Evolutionary conservation across 108 stramenopile genomes (phyloP).

Genomic region (Nitzschia palea): DNA sequence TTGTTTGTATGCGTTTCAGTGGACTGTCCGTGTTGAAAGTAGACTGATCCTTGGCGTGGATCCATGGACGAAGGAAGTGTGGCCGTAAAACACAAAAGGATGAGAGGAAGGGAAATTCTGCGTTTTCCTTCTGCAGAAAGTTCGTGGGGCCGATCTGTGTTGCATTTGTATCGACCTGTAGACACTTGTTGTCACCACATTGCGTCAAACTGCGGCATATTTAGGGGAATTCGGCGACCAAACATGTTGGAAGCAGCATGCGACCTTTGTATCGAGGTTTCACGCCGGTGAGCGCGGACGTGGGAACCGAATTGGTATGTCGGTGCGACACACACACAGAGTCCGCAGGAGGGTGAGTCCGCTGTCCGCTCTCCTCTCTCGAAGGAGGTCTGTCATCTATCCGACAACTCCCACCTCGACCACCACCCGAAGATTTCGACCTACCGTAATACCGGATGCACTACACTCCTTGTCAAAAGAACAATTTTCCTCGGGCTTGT

Average conservation of each 20-base stretch:
- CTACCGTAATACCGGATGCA: neutral
- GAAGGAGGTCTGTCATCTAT: neutral
- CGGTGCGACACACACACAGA: no score
- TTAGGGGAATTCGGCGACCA: no score
- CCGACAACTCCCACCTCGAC: neutral
- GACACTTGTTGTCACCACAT: no score
- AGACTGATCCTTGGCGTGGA: neutral
- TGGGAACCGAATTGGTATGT: no score
- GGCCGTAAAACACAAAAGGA: neutral
- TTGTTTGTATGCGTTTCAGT: no score
- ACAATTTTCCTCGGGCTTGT: neutral
- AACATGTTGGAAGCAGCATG: no score
- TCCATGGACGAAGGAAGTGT: neutral
- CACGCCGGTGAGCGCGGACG: no score
- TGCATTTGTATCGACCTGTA: no score
- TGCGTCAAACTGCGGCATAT: no score
- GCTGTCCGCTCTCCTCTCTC: neutral
- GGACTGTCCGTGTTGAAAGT: neutral
- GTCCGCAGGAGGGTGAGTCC: neutral
- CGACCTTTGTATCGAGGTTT: no score
- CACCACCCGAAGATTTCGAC: neutral
- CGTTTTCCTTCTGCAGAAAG: no score
- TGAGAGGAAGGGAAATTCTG: neutral
- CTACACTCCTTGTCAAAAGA: neutral
- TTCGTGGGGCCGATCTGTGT: no score